Conservation (phyloP, 2,329 filamentous ascomycete species). For the Penicillium sp. region DNA sequence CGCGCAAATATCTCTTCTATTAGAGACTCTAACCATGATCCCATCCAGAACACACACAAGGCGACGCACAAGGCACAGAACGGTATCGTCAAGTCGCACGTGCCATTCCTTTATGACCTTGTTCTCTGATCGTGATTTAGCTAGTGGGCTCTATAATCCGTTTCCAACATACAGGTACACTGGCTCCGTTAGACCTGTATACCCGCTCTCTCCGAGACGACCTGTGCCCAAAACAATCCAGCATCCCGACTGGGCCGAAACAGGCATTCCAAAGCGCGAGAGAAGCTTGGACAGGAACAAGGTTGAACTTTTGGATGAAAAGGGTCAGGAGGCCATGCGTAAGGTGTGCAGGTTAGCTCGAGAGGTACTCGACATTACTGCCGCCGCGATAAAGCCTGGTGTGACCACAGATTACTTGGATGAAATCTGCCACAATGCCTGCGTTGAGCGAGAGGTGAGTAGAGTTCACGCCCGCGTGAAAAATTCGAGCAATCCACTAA, state of each 20-base stretch:
- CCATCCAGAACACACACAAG: slow-evolving; percentile 47
- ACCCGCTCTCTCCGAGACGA: slow-evolving; percentile 70
- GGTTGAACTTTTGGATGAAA: slow-evolving; percentile 72
- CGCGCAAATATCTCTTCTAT: neutral
- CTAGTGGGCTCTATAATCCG: slow-evolving; percentile 78
- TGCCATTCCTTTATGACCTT: neutral
- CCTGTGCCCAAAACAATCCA: slow-evolving; percentile 72
- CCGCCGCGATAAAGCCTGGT: slow-evolving; percentile 73
- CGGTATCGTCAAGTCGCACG: slow-evolving; percentile 52
- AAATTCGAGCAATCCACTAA: too few relatives aligned
- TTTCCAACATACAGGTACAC: slow-evolving; percentile 81
- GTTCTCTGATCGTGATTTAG: slow-evolving; percentile 64
- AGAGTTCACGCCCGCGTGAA: neutral
- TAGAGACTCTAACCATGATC: neutral
- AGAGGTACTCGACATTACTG: slow-evolving; percentile 86
- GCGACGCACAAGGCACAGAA: slow-evolving; percentile 65
- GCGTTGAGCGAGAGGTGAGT: slow-evolving; percentile 73
- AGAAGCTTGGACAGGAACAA: slow-evolving; percentile 67
- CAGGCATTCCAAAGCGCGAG: slow-evolving; percentile 66
- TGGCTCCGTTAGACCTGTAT: slow-evolving; percentile 76
- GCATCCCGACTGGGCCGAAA: slow-evolving; percentile 77
- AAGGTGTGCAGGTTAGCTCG: slow-evolving; percentile 79
- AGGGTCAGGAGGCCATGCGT: slow-evolving; percentile 79
- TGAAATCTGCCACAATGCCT: slow-evolving; percentile 85
- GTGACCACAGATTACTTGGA: slow-evolving; percentile 91